Percentiles rank a stretch among this genome's conserved stretches.
Evolutionary conservation across 768 basidiomycete species (phyloP).

Genomic region (Cystobasidium ongulense): DNA sequence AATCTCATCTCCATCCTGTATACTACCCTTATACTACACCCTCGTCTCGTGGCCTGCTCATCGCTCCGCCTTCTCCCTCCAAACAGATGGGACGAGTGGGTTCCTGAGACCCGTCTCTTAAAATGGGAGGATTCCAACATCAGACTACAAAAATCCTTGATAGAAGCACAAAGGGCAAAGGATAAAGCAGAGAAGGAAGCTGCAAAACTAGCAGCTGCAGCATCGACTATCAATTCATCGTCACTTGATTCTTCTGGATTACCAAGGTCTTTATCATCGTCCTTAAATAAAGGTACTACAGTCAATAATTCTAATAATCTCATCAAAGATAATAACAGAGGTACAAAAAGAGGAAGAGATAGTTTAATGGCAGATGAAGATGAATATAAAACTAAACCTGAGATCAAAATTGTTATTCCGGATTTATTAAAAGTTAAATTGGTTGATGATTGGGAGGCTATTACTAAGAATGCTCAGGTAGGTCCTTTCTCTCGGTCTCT

Average conservation of each 20-base stretch:
- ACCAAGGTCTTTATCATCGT: neutral
- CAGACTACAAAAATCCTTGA: slow-evolving; percentile 63
- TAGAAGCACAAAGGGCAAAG: slow-evolving; percentile 48
- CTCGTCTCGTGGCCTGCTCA: neutral
- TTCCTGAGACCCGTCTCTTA: slow-evolving; percentile 66
- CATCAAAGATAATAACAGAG: slow-evolving; percentile 57
- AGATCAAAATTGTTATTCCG: slow-evolving; percentile 82
- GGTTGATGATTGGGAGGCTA: slow-evolving; percentile 95
- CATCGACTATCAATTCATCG: neutral
- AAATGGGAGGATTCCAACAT: slow-evolving; percentile 77
- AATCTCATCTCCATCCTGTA: no score
- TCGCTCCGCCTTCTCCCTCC: neutral
- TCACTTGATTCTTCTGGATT: neutral
- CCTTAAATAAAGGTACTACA: slow-evolving; percentile 29
- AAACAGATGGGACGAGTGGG: slow-evolving; percentile 96
- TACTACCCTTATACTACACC: neutral
- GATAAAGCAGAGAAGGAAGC: slow-evolving; percentile 39
- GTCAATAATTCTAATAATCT: slow-evolving; percentile 41
- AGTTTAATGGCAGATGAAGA: slow-evolving; percentile 51
- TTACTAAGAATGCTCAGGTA: slow-evolving; percentile 90
- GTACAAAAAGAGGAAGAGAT: slow-evolving; percentile 42
- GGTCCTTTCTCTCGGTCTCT: slow-evolving; percentile 28
- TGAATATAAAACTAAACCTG: slow-evolving; percentile 67
- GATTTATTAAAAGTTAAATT: slow-evolving; percentile 79
- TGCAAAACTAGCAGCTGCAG: slow-evolving; percentile 27